Evolutionary conservation across 371 early-diverging fungal genomes (phyloP).

Genomic region (Smittium mucronatum): DNA sequence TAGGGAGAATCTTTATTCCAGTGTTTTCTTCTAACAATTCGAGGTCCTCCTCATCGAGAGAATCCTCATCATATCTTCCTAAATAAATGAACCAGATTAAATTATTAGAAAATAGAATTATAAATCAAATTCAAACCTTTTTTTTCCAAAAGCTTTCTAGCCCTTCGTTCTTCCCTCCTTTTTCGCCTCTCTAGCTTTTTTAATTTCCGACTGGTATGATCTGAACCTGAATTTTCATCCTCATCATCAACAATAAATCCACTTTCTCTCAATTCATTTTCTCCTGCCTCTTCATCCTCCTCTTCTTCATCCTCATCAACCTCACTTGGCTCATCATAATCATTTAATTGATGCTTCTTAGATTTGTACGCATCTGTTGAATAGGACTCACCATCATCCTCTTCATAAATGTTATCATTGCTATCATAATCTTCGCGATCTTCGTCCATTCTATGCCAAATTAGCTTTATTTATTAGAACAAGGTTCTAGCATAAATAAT

Average conservation of each 20-base stretch:
- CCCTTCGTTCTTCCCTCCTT: slow-evolving; percentile 13
- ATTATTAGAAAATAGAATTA: not conserved
- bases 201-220: slow-evolving; percentile 26
- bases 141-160: slow-evolving; percentile 16
- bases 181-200: slow-evolving; percentile 38
- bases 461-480: no score
- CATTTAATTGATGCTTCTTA: no score
- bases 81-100: not conserved
- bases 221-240: slow-evolving; percentile 36
- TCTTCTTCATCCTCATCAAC: slow-evolving; percentile 45
- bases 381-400: no score
- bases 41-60: slow-evolving; percentile 77
- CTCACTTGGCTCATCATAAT: no score
- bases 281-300: slow-evolving; percentile 33
- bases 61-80: slow-evolving; percentile 37
- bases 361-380: no score
- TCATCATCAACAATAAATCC: slow-evolving; percentile 35
- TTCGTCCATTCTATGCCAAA: no score
- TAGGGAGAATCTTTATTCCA: slow-evolving; percentile 43
- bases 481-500: no score
- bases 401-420: no score
- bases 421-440: no score
- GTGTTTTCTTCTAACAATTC: slow-evolving; percentile 74
- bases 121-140: slow-evolving; percentile 26
- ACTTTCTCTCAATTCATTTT: slow-evolving; percentile 22